A percentile compares a stretch with the other conserved stretches of the same genome.
Conservation (phyloP, 306 rosid genomes). For the Hippophae tibetana region DNA sequence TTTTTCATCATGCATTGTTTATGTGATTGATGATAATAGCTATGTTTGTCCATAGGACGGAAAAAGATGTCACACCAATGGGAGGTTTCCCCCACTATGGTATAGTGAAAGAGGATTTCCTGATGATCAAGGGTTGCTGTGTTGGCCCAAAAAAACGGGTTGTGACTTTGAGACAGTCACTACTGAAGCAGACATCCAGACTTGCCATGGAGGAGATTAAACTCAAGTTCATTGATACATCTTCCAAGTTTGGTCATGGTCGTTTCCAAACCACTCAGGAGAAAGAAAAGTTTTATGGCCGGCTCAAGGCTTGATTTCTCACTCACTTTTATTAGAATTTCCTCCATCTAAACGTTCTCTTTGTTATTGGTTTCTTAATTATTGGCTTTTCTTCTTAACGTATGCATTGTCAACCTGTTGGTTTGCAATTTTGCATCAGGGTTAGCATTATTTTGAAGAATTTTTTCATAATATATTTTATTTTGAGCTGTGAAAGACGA, state of each 20-base stretch:
- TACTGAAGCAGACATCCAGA: constrained; percentile 67
- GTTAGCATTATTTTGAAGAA: too few relatives aligned
- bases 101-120: constrained; percentile 48
- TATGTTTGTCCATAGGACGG: constrained; percentile 36
- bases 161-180: constrained; percentile 60
- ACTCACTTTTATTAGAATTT: too few relatives aligned
- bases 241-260: constrained; percentile 80
- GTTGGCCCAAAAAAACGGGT: constrained; percentile 72
- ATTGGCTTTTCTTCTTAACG: too few relatives aligned
- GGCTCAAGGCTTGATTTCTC: constrained; percentile 37
- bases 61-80: constrained; percentile 69
- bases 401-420: too few relatives aligned
- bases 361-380: too few relatives aligned
- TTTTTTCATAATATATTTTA: too few relatives aligned
- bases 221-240: constrained; percentile 66
- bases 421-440: too few relatives aligned
- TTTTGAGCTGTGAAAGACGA: too few relatives aligned
- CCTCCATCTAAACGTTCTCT: too few relatives aligned
- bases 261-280: constrained; percentile 66
- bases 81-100: constrained; percentile 86
- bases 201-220: constrained; percentile 60
- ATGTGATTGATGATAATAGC: background rate
- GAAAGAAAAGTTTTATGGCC: constrained; percentile 61
- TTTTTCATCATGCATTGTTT: background rate
- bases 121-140: constrained; percentile 56